A percentile compares a stretch with the other conserved stretches of the same genome.
Evolutionary conservation across 2,329 filamentous ascomycete genomes (phyloP).

Genomic region (Aspergillus udagawae): DNA sequence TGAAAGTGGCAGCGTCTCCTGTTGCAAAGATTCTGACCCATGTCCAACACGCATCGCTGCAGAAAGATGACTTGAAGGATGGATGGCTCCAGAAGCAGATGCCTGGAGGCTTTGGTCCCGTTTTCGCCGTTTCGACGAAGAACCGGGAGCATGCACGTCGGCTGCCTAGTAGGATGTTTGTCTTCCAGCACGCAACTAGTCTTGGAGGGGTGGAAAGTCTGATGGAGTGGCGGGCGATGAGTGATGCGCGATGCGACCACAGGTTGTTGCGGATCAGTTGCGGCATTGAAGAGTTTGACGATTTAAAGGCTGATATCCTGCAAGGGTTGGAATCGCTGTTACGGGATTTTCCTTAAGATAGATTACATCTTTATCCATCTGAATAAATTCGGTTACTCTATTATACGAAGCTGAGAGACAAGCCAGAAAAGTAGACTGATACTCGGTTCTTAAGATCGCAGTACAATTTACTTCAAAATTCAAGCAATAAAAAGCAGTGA

Average conservation of each 20-base stretch:
- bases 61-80: slow-evolving; percentile 47
- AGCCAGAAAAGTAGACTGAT: background rate
- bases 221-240: slow-evolving; percentile 94
- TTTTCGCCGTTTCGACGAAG: slow-evolving; percentile 71
- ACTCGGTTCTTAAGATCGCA: background rate
- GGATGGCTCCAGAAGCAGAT: slow-evolving; percentile 81
- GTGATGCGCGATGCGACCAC: slow-evolving; percentile 67
- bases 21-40: slow-evolving; percentile 52
- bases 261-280: slow-evolving; percentile 70
- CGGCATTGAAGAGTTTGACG: slow-evolving; percentile 82
- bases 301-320: slow-evolving; percentile 71
- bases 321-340: slow-evolving; percentile 52
- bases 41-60: slow-evolving; percentile 75
- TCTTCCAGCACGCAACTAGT: slow-evolving; percentile 94
- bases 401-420: background rate
- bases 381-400: background rate
- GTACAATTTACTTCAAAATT: too few relatives aligned
- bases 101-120: slow-evolving; percentile 83
- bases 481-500: too few relatives aligned
- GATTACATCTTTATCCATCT: background rate
- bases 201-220: slow-evolving; percentile 90
- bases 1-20: slow-evolving; percentile 36
- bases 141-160: slow-evolving; percentile 56
- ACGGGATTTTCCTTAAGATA: background rate
- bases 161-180: slow-evolving; percentile 69